Percentiles rank a stretch among this genome's conserved stretches.
Conservation (phyloP, 2,329 filamentous ascomycete genomes). For the Penicillium sp. region DNA sequence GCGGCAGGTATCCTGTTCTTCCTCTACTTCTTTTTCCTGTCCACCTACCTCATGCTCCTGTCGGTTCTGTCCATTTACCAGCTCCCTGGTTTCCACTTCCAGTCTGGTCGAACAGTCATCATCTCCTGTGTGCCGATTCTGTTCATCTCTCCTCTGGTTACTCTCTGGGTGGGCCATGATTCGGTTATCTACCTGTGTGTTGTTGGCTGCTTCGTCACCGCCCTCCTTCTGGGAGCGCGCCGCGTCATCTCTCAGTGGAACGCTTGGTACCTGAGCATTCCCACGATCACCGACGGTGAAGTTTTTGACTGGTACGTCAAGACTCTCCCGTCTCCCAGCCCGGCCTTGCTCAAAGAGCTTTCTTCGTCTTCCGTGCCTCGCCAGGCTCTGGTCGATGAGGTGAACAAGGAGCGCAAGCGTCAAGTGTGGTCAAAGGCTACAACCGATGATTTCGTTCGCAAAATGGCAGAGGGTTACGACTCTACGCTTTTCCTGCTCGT, state of each 20-base stretch:
- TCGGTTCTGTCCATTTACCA: conserved; percentile 1
- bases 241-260: conserved; percentile 1
- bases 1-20: conserved; percentile 2
- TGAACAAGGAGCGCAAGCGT: conserved; percentile 1
- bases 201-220: not conserved
- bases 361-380: not conserved
- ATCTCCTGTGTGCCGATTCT: conserved; percentile 1
- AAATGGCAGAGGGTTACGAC: not conserved
- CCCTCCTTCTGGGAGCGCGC: not conserved
- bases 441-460: not conserved
- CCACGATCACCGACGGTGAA: not conserved
- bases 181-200: conserved; percentile 2
- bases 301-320: not conserved
- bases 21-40: conserved; percentile 4
- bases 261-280: not conserved
- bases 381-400: not conserved
- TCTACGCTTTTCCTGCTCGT: conserved; percentile 1
- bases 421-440: not conserved
- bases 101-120: conserved; percentile 1
- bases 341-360: not conserved
- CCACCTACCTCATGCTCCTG: conserved; percentile 2
- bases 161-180: conserved; percentile 1
- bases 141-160: conserved; percentile 1
- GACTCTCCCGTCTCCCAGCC: not conserved
- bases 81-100: conserved; percentile 1